Conservation (phyloP, 2,329 filamentous ascomycete genomes). For the Fonsecaea pugnacius region DNA sequence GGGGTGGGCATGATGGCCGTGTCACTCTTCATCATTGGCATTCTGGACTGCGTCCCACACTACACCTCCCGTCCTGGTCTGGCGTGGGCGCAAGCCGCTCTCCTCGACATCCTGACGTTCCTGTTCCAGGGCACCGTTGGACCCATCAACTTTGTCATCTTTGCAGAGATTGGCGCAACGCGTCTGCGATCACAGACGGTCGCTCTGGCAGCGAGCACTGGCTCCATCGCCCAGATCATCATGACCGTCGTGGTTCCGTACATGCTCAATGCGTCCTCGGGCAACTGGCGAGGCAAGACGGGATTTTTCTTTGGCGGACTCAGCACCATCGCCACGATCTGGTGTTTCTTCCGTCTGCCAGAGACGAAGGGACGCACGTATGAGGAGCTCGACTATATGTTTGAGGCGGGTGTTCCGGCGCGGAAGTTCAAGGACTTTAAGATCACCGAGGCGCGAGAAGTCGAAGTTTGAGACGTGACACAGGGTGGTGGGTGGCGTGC, state of each 20-base stretch:
- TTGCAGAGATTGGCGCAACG: conserved; percentile 58
- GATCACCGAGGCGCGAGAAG: conserved; percentile 14
- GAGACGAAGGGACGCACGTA: conserved; percentile 39
- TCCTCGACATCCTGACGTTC: conserved; percentile 58
- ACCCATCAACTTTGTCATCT: conserved; percentile 57
- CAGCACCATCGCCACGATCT: conserved; percentile 47
- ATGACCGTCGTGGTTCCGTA: conserved; percentile 47
- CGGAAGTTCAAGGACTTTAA: conserved; percentile 33
- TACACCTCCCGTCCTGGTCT: conserved; percentile 37
- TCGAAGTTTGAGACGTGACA: conserved; percentile 5
- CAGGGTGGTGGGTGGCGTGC: not conserved
- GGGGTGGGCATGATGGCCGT: conserved; percentile 62
- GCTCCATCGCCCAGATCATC: conserved; percentile 56
- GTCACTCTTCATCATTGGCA: conserved; percentile 41
- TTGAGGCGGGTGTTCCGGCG: conserved; percentile 34
- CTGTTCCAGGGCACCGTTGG: conserved; percentile 61
- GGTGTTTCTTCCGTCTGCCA: conserved; percentile 40
- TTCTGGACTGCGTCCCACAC: conserved; percentile 40
- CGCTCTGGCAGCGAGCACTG: conserved; percentile 56
- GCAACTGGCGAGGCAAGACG: conserved; percentile 44
- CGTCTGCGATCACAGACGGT: conserved; percentile 59
- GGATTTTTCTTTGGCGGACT: conserved; percentile 69
- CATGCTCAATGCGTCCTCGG: conserved; percentile 39
- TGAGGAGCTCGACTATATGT: conserved; percentile 42
- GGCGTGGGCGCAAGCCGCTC: conserved; percentile 37